Evolutionary conservation across 2,329 filamentous ascomycete genomes (phyloP), one percentile per base, ranked within the genome.

Genomic region (Fusarium sp.): DNA sequence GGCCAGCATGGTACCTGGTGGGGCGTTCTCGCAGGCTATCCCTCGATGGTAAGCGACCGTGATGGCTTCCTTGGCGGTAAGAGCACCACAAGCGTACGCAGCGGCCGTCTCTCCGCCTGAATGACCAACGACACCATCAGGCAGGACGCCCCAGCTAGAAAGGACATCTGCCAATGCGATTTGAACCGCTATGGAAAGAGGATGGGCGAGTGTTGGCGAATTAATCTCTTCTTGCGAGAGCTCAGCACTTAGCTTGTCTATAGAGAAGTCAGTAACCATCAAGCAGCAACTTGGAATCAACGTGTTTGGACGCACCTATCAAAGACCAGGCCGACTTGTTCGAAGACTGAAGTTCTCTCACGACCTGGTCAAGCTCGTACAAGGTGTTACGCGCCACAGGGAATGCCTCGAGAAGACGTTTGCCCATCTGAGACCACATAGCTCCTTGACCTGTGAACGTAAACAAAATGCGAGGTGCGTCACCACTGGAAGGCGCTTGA

Each of bases 351-450:
- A 71, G 62, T 10, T 54, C 65, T 34, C 46, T 10, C 6, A 72
- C 10, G 19, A 64, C 50, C n/a, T 67, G 46, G 4, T 71, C 70
- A 10, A 72, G 56, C 17, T 43, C 47, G 8, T 64, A 19, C 6
- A 72, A 58, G n/a, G 65, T 71, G 3, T 71, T 62, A 13, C 61
- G 70, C 14, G 70, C 70, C 22, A 72, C 61, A 19, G 70, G 70
- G 47, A 69, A 73, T 31, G 61, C 58, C 44, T 73, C 58, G 2
- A 72, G 45, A 6, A 72, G 70, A 17, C 67, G 64, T 43, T 67
- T 72, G 2, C 69, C 69, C 69, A 72, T 72, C 42, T 70, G 69
- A 0, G 69, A 68, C 69, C 69, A 72, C 46, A 70, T 72, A 5
- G 69, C 69, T 51, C 69, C 69, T 40, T 72, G 69, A 0, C 69